These are phyloP conservation scores for Plenodomus biglobosus DNA, from an alignment of 2,329 filamentous ascomycete genomes.

Conservation along the genomic window DNA sequence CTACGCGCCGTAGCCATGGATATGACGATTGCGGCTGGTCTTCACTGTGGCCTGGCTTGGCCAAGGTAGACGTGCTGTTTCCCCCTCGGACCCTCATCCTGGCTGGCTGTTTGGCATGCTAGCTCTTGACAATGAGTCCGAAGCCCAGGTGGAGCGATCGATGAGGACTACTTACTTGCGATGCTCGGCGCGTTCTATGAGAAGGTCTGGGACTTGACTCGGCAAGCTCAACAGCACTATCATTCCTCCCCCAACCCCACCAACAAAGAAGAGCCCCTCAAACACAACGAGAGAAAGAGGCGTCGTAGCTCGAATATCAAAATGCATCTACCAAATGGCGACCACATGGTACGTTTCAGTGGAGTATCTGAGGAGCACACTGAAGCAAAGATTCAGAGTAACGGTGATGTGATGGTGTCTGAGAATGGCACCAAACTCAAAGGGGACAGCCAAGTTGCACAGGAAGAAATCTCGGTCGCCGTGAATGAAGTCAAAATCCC, in stretches of 20 bases:
- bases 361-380: conserved; percentile 15
- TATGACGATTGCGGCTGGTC: conserved; percentile 24
- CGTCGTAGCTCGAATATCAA: conserved; percentile 5
- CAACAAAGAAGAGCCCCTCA: neutral
- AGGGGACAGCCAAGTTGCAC: neutral
- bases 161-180: conserved; percentile 8
- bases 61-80: conserved; percentile 3
- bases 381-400: conserved; percentile 18
- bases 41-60: conserved; percentile 13
- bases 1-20: conserved; percentile 7
- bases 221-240: conserved; percentile 7
- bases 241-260: conserved; percentile 6
- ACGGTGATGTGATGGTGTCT: conserved; percentile 9
- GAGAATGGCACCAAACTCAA: conserved; percentile 12
- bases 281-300: neutral
- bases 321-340: conserved; percentile 26
- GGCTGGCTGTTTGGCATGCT: conserved; percentile 15
- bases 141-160: conserved; percentile 13
- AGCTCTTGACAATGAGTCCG: conserved; percentile 12
- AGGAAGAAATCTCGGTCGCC: conserved; percentile 5
- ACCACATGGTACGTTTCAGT: conserved; percentile 18
- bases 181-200: conserved; percentile 29
- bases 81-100: conserved; percentile 15
- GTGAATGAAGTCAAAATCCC: conserved; percentile 21
- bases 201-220: conserved; percentile 18